Evolutionary conservation across 306 rosid genomes (phyloP), one percentile per base, ranked within the genome.

Genomic region (Prunus armeniaca): DNA sequence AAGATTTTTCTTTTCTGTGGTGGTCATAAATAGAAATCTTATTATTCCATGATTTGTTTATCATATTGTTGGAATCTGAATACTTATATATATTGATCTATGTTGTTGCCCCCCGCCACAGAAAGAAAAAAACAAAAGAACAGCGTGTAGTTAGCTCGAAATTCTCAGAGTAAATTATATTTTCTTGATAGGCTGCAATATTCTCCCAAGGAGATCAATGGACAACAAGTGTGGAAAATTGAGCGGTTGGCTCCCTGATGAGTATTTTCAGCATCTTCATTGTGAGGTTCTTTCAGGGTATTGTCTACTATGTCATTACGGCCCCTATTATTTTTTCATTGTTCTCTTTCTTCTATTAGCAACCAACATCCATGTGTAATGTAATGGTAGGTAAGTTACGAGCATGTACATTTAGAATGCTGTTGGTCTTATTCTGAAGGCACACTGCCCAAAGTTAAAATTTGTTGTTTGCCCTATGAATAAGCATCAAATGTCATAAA

Each of bases 181-280:
- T 72, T 82, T 74, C 73, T 72, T 71, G 82, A 79, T 91, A 96
- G 99, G 91, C 83, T 96, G 92, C 90, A 17, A 65, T 96, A 92
- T 82, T 80, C 91, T 68, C 90, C 96, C 38, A 71, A 49, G n/a
- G 96, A 91, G 80, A 80, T 81, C 58, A 80, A 88, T 76, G 98
- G 97, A 75, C 82, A 86, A 65, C 80, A 18, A 82, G 83, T 13
- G 55, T 96, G 99, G 99, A 88, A 86, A 83, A 57, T 92, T 75
- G 93, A 92, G 82, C 92, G 98, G 49, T 83, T 96, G 88, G 98
- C 99, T 46, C 98, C 99, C 24, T 96, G 89, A 95, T 46, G n/a
- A 69, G 45, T 54, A 58, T 43, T 32, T 69, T 66, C 82, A 74
- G 63, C 84, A 70, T 73, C 85, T 56, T 81, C 63, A 47, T 43